Evolutionary conservation across 108 stramenopile species (phyloP).

Genomic region (Discostella stelligeroides): DNA sequence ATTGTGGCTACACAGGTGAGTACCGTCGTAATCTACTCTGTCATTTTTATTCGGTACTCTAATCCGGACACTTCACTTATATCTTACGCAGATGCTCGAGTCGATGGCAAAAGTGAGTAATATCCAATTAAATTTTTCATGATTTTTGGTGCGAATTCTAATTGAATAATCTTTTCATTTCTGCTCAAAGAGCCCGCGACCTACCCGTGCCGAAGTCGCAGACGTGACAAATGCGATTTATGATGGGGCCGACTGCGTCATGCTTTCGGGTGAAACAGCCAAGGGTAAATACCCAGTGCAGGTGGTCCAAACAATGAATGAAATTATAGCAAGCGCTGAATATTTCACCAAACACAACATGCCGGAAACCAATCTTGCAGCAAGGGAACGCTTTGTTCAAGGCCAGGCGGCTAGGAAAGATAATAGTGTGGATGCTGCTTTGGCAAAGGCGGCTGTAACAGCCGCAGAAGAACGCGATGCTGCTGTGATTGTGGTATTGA

Average conservation of each 20-base stretch:
- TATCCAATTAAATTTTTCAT: not conserved
- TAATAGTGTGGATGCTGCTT: slow-evolving; percentile 61
- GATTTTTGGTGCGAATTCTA: slow-evolving; percentile 16
- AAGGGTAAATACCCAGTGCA: slow-evolving; percentile 96
- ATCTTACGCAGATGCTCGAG: slow-evolving; percentile 91
- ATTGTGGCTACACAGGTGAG: slow-evolving; percentile 86
- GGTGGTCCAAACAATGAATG: slow-evolving; percentile 93
- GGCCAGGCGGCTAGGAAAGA: slow-evolving; percentile 37
- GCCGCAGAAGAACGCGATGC: slow-evolving; percentile 89
- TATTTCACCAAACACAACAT: slow-evolving; percentile 46
- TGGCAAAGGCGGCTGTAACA: slow-evolving; percentile 91
- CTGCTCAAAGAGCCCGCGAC: slow-evolving; percentile 86
- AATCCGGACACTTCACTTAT: too few species aligned
- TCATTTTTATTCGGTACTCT: too few species aligned
- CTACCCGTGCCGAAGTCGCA: slow-evolving; percentile 96
- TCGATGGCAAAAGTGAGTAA: slow-evolving; percentile 87
- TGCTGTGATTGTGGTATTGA: slow-evolving; percentile 88
- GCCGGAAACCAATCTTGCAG: slow-evolving; percentile 39
- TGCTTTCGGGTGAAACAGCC: slow-evolving; percentile 98
- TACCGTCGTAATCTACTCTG: too few species aligned
- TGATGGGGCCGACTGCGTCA: slow-evolving; percentile 98
- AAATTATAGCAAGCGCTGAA: slow-evolving; percentile 85
- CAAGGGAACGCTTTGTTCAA: slow-evolving; percentile 39
- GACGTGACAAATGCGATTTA: slow-evolving; percentile 99
- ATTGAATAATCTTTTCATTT: not conserved